A percentile compares a stretch with the other conserved stretches of the same genome.
phyloP scores from a whole-genome alignment of 305 asterid genomes.

The Solanum hybrid region DNA sequence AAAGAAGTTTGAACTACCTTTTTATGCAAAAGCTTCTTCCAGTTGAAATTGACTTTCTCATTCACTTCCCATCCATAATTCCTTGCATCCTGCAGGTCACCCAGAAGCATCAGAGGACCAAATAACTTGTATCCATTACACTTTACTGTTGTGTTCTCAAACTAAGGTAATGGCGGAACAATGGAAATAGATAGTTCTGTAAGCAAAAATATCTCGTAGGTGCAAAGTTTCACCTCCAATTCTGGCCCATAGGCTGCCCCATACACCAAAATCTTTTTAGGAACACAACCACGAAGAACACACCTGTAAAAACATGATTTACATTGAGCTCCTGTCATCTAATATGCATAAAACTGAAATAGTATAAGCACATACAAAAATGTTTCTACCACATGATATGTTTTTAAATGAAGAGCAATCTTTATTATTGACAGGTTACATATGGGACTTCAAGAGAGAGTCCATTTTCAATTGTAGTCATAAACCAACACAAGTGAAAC shows the following conservation, averaged over 20 bases:
- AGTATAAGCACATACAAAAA: neutral
- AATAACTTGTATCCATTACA: neutral
- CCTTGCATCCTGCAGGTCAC: constrained; percentile 75
- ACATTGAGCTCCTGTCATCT: neutral
- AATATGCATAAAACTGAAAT: neutral
- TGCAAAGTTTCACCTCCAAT: constrained; percentile 57
- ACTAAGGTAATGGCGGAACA: neutral
- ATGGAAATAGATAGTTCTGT: neutral
- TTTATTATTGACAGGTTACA: neutral
- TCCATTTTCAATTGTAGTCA: neutral
- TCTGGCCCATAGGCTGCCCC: constrained; percentile 97
- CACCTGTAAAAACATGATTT: constrained; percentile 29
- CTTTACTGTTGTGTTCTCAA: neutral
- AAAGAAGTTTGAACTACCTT: constrained; percentile 43
- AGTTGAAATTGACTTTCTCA: constrained; percentile 67
- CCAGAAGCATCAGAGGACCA: neutral
- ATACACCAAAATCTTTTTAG: constrained; percentile 95
- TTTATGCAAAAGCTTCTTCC: constrained; percentile 94
- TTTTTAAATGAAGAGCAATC: neutral
- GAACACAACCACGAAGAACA: constrained; percentile 98
- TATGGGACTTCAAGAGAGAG: neutral
- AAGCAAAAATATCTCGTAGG: neutral
- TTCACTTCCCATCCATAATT: constrained; percentile 92
- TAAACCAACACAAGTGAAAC: neutral
- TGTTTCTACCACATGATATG: neutral